Percentiles rank a stretch among this genome's conserved stretches.
Conservation (phyloP, 805 yeast genomes). For the Saturnispora diversa region DNA sequence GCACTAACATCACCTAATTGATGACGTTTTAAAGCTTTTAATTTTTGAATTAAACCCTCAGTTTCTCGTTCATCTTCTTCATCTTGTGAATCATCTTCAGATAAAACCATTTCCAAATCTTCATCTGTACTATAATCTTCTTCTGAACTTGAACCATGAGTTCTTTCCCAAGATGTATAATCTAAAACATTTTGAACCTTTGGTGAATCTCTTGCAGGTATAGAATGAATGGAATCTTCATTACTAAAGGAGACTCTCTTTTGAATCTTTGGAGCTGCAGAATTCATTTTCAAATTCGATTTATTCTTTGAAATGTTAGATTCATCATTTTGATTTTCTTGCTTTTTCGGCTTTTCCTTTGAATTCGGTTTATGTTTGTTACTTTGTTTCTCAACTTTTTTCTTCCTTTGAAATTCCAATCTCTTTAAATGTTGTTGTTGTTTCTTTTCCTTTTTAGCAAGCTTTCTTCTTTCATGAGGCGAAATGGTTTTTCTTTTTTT, state of each 20-base stretch:
- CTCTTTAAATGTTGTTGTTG: slow-evolving; percentile 18
- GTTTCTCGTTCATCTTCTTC: slow-evolving; percentile 15
- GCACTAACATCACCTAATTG: slow-evolving; percentile 12
- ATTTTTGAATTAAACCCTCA: slow-evolving; percentile 9
- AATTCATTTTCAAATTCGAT: too few species aligned
- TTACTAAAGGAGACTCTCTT: slow-evolving; percentile 20
- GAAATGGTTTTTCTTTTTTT: slow-evolving; percentile 22
- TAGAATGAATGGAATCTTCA: slow-evolving; percentile 15
- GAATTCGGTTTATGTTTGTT: not conserved
- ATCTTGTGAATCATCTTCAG: slow-evolving; percentile 15
- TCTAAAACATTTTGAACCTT: slow-evolving; percentile 8
- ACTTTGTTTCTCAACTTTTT: not conserved
- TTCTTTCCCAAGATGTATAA: slow-evolving; percentile 13
- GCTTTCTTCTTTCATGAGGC: slow-evolving; percentile 34
- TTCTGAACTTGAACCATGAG: slow-evolving; percentile 10
- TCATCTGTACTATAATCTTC: slow-evolving; percentile 11
- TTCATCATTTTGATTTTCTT: slow-evolving; percentile 6
- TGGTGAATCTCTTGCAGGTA: slow-evolving; percentile 12
- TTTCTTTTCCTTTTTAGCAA: slow-evolving; percentile 31
- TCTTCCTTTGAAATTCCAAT: slow-evolving; percentile 2
- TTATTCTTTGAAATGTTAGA: too few species aligned
- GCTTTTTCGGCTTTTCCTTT: not conserved
- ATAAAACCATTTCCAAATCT: slow-evolving; percentile 7
- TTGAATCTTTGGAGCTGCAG: not conserved
- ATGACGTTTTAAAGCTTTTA: slow-evolving; percentile 15